Percentiles rank a stretch among this genome's conserved stretches.
Conservation (phyloP, 768 basidiomycete genomes). For the Suillus clintonianus region DNA sequence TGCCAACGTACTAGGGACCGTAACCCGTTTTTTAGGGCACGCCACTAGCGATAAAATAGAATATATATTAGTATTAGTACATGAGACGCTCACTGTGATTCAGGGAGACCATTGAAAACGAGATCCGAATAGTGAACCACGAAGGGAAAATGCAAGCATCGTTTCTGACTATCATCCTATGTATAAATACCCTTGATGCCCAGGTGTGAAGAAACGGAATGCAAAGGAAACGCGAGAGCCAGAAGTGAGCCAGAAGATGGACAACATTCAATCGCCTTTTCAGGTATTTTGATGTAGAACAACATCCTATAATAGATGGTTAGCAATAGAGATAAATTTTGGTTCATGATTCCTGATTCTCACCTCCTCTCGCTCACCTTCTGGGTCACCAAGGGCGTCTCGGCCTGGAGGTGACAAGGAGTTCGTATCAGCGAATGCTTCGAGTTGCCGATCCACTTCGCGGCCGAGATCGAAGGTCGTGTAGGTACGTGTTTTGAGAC, state of each 20-base stretch:
- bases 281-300: neutral
- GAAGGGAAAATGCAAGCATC: too few relatives aligned
- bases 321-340: neutral
- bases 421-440: neutral
- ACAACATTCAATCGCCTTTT: neutral
- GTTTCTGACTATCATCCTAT: too few relatives aligned
- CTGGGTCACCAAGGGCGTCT: too few relatives aligned
- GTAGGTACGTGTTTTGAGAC: neutral
- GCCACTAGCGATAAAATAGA: too few relatives aligned
- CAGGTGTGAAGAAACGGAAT: neutral
- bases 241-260: neutral
- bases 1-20: too few relatives aligned
- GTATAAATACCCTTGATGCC: too few relatives aligned
- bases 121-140: too few relatives aligned
- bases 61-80: too few relatives aligned
- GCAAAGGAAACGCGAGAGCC: neutral
- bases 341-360: neutral
- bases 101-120: too few relatives aligned
- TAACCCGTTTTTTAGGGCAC: too few relatives aligned
- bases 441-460: conserved; percentile 21
- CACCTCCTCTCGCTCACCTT: neutral
- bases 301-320: neutral
- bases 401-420: neutral
- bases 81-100: too few relatives aligned
- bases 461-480: conserved; percentile 11